Evolutionary conservation across 345 rosid genomes (phyloP), one percentile per base, ranked within the genome.

Genomic region (Sisymbrium irio): DNA sequence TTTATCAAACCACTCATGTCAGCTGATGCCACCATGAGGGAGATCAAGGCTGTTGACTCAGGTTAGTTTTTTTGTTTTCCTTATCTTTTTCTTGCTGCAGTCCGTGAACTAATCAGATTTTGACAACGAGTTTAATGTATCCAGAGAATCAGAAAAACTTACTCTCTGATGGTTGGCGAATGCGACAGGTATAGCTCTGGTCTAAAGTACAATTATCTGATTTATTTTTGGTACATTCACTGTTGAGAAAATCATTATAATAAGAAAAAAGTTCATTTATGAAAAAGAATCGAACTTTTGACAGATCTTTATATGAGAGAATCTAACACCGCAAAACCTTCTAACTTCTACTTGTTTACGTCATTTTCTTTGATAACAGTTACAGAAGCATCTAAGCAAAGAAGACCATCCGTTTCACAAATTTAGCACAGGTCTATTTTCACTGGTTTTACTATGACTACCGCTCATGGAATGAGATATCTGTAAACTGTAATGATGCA

Each of bases 21-120:
- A 8, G 88, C 91, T 65, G 98, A 94, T 62, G 98, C 98, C 45
- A 91, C 97, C 19, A 86, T 20, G 56, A 88, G 98, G 82, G 97
- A 94, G 77, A 89, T 91, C 25, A 94, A 88, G 79, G 96, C 96
- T 5, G 96, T 94, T 66, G 98, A 91, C 81, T 94, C 97, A 82
- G 98, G 97, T 94, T 69, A n/a, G 83, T 32, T 37, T 4, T 72
- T 51, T 51, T 3, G 7, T 44, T 64, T 46, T 18, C 40, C 53
- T 7, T 58, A 0, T 30, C 44, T 39, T 9, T 41, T 2, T 50
- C 35, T 35, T 49, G 39, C 39, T 28, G 1, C 13, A 30, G 0
- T 36, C 44, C 15, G 3, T 71, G 27, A 58, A 41, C 9, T 25
- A 6, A n/a, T 58, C 67, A 12, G 12, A 27, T 27, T 27, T 51